Base-by-base conservation (phyloP, 1,284 basidiomycete species). In the Ustilago curta region DNA sequence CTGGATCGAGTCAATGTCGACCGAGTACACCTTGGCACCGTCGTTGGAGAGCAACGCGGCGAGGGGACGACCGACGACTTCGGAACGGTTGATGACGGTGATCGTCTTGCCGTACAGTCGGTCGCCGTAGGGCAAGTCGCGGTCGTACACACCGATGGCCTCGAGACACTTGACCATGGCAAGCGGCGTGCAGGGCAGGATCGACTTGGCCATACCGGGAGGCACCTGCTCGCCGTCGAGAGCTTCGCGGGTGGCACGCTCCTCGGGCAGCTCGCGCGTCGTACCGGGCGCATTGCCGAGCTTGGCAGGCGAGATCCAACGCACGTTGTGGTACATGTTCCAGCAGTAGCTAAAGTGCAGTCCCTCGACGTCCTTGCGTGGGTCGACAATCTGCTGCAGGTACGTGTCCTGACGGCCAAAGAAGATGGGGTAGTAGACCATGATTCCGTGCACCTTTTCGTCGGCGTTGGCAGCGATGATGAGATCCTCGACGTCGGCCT, bases 311-410 rank as follows among this genome's bases (percentile, higher is more conserved):
- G 70, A 58, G 52, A 83, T 79, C 83, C 83, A 84, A 43, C 83
- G 80, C 21, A 84, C 82, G 52, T 84, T 84, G 77, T 84, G 83
- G 76, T 84, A 84, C 79, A 84, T 81, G 71, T 84, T 84, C 82
- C 81, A 84, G 72, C 82, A 83, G 68, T 83, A 84, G 68, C 73
- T 79, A 87, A 94, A 94, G 87, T 98, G 91, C 53, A 98, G 88
- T 4, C 96, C 96, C 86, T 99, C 96, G 57, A 99, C 96, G 78
- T 99, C 96, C 86, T 99, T 99, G 76, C 93, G 89, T 1, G 96
- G 95, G 1, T 94, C 95, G 14, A 99, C 93, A 59, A 96, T 90
- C 91, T 95, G 86, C 81, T 99, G 96, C 56, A 99, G 88, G 86
- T 99, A 99, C 82, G 96, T 94, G 85, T 99, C 96, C 91, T 97